Conservation (phyloP, 176 grass and related monocot species). For the Alloteropsis semialata region DNA sequence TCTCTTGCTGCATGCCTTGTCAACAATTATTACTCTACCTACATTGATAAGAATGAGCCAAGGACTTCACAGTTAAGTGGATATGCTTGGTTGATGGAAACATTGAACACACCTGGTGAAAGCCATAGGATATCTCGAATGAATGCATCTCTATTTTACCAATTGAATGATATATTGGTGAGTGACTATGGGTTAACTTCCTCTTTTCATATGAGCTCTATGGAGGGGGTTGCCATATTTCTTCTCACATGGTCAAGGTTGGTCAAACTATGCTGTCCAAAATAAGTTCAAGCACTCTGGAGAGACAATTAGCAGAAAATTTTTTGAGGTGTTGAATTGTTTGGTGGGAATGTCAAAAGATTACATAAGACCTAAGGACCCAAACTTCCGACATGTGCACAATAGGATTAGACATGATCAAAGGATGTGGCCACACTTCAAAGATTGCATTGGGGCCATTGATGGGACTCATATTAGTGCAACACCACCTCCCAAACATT, state of each 20-base stretch:
- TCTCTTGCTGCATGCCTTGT: too few relatives aligned
- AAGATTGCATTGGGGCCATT: background rate
- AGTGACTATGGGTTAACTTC: too few relatives aligned
- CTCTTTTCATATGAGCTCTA: background rate
- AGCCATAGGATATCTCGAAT: background rate
- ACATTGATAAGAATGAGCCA: background rate
- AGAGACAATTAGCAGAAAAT: too few relatives aligned
- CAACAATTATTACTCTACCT: background rate
- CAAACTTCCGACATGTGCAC: background rate
- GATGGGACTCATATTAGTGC: background rate
- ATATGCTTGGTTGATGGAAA: background rate
- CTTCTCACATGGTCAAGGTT: background rate
- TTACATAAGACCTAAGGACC: background rate
- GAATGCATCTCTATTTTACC: too few relatives aligned
- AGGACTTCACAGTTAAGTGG: background rate
- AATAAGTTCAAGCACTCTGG: background rate
- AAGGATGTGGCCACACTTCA: too few relatives aligned
- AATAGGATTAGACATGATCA: background rate
- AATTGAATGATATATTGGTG: too few relatives aligned
- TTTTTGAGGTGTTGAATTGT: background rate
- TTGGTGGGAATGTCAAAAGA: background rate
- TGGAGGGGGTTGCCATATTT: background rate
- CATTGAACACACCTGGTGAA: background rate
- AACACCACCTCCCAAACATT: background rate
- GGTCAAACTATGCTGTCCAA: background rate